phyloP scores from a whole-genome alignment of 495 filamentous ascomycete species.

The Penicillium pulvis region DNA sequence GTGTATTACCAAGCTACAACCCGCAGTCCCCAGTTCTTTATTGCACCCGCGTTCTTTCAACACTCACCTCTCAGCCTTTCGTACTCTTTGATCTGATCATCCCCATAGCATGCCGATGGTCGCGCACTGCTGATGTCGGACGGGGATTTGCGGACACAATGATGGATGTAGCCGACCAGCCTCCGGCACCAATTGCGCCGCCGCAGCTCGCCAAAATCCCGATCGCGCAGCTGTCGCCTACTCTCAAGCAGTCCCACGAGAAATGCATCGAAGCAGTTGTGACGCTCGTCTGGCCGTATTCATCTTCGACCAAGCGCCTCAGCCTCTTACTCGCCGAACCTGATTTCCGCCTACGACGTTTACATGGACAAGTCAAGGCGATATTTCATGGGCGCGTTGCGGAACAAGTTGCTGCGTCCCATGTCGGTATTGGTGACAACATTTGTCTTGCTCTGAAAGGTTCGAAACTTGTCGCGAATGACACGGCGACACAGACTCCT shows the following conservation, averaged over 20 bases:
- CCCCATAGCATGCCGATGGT: neutral
- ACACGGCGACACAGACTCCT: slow-evolving; percentile 52
- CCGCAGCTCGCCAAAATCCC: slow-evolving; percentile 46
- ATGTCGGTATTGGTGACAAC: slow-evolving; percentile 75
- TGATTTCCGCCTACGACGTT: slow-evolving; percentile 79
- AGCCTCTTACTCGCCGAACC: slow-evolving; percentile 81
- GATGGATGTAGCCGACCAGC: slow-evolving; percentile 37
- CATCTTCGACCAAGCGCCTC: slow-evolving; percentile 66
- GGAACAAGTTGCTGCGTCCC: slow-evolving; percentile 62
- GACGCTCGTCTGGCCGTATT: slow-evolving; percentile 91
- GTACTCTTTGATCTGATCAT: neutral
- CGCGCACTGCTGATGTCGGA: slow-evolving; percentile 15
- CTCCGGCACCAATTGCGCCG: slow-evolving; percentile 26
- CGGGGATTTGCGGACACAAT: slow-evolving; percentile 27
- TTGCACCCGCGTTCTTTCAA: slow-evolving; percentile 8
- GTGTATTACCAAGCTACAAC: slow-evolving; percentile 17
- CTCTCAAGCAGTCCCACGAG: slow-evolving; percentile 30
- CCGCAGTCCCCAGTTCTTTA: neutral
- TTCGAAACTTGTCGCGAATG: slow-evolving; percentile 58
- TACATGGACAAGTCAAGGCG: slow-evolving; percentile 80
- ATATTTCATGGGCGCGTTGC: slow-evolving; percentile 74
- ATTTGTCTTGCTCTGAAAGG: slow-evolving; percentile 69
- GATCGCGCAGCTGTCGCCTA: slow-evolving; percentile 71
- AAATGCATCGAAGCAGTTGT: slow-evolving; percentile 66
- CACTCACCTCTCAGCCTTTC: neutral